phyloP scores from a whole-genome alignment of 1,284 basidiomycete species.

The Papiliotrema nemorosa region DNA sequence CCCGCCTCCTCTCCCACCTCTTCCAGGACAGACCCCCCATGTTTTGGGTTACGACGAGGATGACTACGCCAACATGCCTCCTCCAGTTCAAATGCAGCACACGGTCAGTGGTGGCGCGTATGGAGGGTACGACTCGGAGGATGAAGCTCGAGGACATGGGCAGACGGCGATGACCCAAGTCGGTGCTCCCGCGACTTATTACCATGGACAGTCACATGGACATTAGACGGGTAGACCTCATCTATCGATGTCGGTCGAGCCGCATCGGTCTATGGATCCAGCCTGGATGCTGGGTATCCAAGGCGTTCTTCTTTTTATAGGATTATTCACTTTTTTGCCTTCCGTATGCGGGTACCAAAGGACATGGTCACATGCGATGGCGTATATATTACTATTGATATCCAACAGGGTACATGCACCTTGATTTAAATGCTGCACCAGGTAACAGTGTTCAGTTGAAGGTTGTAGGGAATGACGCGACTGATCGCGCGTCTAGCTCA shows the following conservation, averaged over 20 bases:
- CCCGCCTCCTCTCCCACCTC: not conserved
- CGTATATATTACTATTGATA: too few species aligned
- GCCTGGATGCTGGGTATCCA: not conserved
- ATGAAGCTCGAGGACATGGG: not conserved
- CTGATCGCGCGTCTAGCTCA: not conserved
- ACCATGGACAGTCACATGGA: conserved; percentile 4
- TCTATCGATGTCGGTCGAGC: too few species aligned
- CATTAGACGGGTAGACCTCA: not conserved
- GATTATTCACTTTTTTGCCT: too few species aligned
- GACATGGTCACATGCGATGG: too few species aligned
- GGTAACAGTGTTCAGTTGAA: too few species aligned
- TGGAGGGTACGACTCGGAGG: conserved; percentile 8
- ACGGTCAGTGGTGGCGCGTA: not conserved
- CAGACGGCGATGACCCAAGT: conserved; percentile 1
- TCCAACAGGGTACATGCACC: too few species aligned
- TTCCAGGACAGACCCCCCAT: not conserved
- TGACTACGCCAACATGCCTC: conserved; percentile 24
- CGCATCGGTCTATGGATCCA: too few species aligned
- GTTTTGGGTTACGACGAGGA: conserved; percentile 14
- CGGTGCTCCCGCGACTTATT: not conserved
- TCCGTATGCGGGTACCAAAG: too few species aligned
- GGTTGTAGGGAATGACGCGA: not conserved
- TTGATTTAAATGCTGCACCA: too few species aligned
- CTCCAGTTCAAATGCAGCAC: conserved; percentile 19
- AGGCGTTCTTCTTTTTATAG: not conserved